Evolutionary conservation across 352 stramenopile species (phyloP), one percentile per base, ranked within the genome.

Genomic region (Halophytophthora batemanensis): DNA sequence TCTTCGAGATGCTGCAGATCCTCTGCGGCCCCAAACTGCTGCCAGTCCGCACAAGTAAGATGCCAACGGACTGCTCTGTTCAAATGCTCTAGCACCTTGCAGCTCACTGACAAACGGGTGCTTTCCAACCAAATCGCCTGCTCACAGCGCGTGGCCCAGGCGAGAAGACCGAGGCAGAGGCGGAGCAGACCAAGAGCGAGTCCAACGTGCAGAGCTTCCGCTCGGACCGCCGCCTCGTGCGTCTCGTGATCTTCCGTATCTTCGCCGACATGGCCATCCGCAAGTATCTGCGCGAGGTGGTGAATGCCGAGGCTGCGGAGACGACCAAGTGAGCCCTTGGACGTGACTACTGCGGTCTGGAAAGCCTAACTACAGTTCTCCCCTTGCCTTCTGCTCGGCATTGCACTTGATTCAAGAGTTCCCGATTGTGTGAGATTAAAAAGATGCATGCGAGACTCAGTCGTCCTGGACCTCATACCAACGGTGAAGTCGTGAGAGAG

Each of bases 161-260:
- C 36, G 73, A 89, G 14, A 86, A 79, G 45, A 82, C 68, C 19
- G 59, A 71, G 28, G 74, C 67, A 0, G 73, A 89, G 25, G 65
- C 64, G 1, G 74, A 89, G 34, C 69, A 79, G 39, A 62, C 66
- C 1, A 74, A 89, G 42, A 86, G 75, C 34, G 78, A 82, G 33
- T 69, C 54, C 15, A 86, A 89, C 39, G 77, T 86, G 23, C 78
- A 93, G 62, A 93, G 82, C 40, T 93, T 93, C 43, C 80, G 81
- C 15, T 89, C 80, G 8, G 82, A 93, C 42, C 73, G 82, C 15
- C 80, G 82, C 8, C 69, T 93, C 18, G 50, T 89, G 50, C 80
- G 82, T 17, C 53, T 93, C 35, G 77, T 85, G 37, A 82, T 90
- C 41, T 61, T 80, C n/a, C 80, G 77, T 31, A 71, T 69, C 40